These are phyloP conservation scores for Ganoderma resinaceum DNA, from an alignment of 1,284 basidiomycete genomes.

Conservation along the genomic window DNA sequence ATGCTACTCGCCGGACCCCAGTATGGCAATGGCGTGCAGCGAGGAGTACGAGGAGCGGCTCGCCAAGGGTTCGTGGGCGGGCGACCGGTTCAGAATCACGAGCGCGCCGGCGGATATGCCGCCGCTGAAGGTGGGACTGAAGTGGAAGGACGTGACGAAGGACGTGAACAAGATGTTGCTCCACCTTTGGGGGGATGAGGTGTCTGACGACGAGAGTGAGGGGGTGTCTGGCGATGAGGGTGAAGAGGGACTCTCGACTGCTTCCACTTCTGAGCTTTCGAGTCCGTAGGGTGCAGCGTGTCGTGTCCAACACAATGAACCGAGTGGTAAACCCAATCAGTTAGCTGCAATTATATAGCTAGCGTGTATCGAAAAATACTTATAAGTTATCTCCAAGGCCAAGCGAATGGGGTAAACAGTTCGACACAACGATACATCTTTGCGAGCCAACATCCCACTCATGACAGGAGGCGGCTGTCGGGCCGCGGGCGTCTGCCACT, in stretches of 20 bases:
- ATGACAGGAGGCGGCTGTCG: no score
- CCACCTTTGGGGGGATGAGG: conserved; percentile 1
- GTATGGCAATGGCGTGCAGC: background rate
- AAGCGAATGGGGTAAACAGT: no score
- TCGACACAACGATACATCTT: no score
- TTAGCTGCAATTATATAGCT: no score
- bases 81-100: conserved; percentile 8
- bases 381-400: no score
- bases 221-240: background rate
- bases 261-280: background rate
- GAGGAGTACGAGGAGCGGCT: background rate
- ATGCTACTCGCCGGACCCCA: background rate
- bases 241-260: background rate
- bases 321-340: no score
- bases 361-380: no score
- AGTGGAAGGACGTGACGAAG: conserved; percentile 28
- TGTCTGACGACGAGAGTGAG: background rate
- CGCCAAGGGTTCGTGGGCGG: conserved; percentile 8
- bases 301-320: no score
- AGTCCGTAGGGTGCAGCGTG: no score
- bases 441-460: no score
- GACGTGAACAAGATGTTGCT: conserved; percentile 13
- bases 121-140: background rate
- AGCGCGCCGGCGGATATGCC: background rate
- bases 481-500: no score